Percentiles rank a stretch among this genome's conserved stretches.
These are phyloP conservation scores for Mortierella sp. DNA, from an alignment of 371 early-diverging fungal species.

Conservation along the genomic window DNA sequence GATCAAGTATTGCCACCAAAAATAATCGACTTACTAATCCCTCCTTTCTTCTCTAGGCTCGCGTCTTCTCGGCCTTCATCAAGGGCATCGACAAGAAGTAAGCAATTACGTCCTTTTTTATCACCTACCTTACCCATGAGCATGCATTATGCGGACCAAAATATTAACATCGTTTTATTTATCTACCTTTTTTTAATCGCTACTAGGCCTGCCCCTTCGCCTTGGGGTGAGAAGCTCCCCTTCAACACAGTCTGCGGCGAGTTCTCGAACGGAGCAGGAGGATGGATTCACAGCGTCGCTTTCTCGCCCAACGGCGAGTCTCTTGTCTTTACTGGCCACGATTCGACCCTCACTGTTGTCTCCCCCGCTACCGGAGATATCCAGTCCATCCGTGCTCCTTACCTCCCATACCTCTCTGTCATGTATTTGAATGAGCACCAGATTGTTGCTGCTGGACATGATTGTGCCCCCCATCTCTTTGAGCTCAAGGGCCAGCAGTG, in stretches of 20 bases:
- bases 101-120: not conserved
- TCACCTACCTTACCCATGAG: not conserved
- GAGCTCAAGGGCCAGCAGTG: conserved; percentile 77
- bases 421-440: conserved; percentile 84
- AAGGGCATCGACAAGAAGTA: conserved; percentile 95
- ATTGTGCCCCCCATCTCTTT: conserved; percentile 91
- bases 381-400: conserved; percentile 72
- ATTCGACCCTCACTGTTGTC: conserved; percentile 85
- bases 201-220: conserved; percentile 76
- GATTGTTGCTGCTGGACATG: conserved; percentile 93
- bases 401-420: conserved; percentile 86
- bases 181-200: not conserved
- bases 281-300: conserved; percentile 95
- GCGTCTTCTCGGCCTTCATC: conserved; percentile 96
- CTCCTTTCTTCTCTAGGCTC: conserved; percentile 67
- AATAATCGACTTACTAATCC: not conserved
- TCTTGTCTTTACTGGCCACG: conserved; percentile 93
- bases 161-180: not conserved
- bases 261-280: conserved; percentile 83
- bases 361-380: conserved; percentile 77
- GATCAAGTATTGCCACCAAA: not conserved
- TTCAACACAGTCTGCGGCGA: conserved; percentile 96
- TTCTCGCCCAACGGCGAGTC: conserved; percentile 94
- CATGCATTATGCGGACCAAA: not conserved
- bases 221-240: conserved; percentile 96